These are phyloP conservation scores for Alternaria novae-zelandiae DNA, from an alignment of 2,329 filamentous ascomycete species.

Conservation along the genomic window DNA sequence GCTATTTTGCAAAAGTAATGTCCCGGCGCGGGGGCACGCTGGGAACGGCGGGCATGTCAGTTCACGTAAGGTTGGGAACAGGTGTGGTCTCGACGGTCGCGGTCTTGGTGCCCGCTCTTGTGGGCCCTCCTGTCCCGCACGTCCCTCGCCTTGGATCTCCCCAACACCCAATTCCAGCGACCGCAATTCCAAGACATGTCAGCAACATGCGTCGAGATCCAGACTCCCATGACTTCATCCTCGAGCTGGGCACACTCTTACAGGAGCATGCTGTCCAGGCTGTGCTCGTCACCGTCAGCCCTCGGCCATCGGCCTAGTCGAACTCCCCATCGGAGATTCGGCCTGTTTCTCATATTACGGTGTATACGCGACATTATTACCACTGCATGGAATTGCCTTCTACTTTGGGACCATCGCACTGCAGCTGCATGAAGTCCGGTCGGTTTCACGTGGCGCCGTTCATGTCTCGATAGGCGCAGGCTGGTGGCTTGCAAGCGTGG, in stretches of 20 bases:
- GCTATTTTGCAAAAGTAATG: conserved; percentile 11
- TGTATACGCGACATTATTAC: not conserved
- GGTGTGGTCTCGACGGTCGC: not conserved
- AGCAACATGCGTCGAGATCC: not conserved
- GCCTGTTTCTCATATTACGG: not conserved
- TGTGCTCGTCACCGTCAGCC: not conserved
- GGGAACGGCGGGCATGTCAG: not conserved
- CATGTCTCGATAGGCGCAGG: not conserved
- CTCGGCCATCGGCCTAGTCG: not conserved
- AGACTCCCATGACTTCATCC: not conserved
- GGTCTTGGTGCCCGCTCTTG: not conserved
- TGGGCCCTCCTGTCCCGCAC: not conserved
- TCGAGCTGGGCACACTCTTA: not conserved
- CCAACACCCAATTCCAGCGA: not conserved
- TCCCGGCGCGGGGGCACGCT: conserved; percentile 1
- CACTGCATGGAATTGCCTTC: not conserved
- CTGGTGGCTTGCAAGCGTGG: not conserved
- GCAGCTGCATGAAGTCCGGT: not conserved
- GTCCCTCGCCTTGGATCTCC: not conserved
- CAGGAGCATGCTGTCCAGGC: not conserved
- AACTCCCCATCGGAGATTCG: not conserved
- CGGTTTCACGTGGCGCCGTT: not conserved
- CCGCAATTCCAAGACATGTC: not conserved
- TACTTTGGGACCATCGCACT: not conserved
- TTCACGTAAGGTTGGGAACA: not conserved